These are phyloP conservation scores for Fagus sylvatica DNA, from an alignment of 306 rosid species.

Conservation along the genomic window DNA sequence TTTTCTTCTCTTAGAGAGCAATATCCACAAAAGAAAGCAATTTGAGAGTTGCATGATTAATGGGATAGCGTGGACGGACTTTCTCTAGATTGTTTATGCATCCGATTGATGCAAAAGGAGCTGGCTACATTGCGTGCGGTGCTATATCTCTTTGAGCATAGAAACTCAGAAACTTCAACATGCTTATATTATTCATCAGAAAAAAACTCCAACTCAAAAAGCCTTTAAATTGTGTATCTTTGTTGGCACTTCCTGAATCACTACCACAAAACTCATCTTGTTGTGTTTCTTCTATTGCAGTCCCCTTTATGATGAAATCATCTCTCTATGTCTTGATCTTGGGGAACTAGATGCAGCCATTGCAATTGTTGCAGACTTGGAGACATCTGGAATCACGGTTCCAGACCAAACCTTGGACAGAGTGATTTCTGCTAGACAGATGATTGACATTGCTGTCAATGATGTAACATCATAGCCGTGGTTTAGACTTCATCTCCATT, in stretches of 20 bases:
- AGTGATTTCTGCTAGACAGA: conserved; percentile 69
- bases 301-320: conserved; percentile 77
- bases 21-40: background rate
- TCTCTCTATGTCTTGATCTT: conserved; percentile 69
- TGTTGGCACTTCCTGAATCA: background rate
- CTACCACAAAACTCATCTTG: background rate
- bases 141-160: background rate
- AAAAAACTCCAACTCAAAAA: background rate
- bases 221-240: background rate
- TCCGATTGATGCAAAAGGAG: background rate
- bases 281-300: conserved; percentile 42
- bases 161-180: background rate
- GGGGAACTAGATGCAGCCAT: conserved; percentile 95
- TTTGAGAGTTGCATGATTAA: background rate
- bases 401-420: conserved; percentile 80
- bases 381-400: conserved; percentile 71
- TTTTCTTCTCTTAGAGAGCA: background rate
- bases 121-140: too few relatives aligned
- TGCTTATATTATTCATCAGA: background rate
- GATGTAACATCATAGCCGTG: conserved; percentile 9
- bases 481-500: background rate
- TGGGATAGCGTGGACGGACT: background rate
- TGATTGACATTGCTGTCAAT: conserved; percentile 22
- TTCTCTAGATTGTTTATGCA: background rate
- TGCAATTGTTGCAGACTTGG: conserved; percentile 90